Percentiles rank a stretch among this genome's conserved stretches.
These are phyloP conservation scores for Entomortierella lignicola DNA, from an alignment of 192 early-diverging fungal genomes.

Conservation along the genomic window DNA sequence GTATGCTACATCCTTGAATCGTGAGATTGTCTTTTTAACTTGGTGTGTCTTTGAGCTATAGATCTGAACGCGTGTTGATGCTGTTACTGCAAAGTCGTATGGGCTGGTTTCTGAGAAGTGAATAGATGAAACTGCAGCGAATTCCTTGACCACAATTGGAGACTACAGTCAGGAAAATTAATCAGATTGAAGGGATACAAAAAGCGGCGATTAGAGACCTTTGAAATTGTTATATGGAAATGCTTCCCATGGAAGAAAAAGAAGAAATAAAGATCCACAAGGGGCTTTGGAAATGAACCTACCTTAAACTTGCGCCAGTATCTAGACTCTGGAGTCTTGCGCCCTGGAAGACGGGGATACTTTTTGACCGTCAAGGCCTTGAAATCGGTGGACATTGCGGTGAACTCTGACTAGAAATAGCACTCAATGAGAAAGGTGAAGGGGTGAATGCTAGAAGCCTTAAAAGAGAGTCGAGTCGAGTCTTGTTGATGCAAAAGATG, in stretches of 20 bases:
- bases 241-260: neutral
- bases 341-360: conserved; percentile 63
- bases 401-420: neutral
- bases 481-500: neutral
- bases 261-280: neutral
- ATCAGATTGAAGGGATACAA: neutral
- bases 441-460: neutral
- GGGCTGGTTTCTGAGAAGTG: conserved; percentile 85
- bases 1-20: conserved; percentile 92
- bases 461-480: neutral
- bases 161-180: conserved; percentile 71
- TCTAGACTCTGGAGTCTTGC: conserved; percentile 69
- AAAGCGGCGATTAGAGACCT: too few relatives aligned
- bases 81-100: conserved; percentile 90
- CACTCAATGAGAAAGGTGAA: neutral
- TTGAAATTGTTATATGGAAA: too few relatives aligned
- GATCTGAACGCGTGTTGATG: conserved; percentile 91
- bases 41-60: conserved; percentile 86
- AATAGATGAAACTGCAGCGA: conserved; percentile 83
- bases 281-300: neutral
- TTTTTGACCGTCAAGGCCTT: conserved; percentile 68
- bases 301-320: conserved; percentile 87
- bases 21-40: conserved; percentile 90
- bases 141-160: conserved; percentile 91
- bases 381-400: conserved; percentile 61